These are phyloP conservation scores for Kuraishia borneana DNA, from an alignment of 805 yeast genomes.

Conservation along the genomic window DNA sequence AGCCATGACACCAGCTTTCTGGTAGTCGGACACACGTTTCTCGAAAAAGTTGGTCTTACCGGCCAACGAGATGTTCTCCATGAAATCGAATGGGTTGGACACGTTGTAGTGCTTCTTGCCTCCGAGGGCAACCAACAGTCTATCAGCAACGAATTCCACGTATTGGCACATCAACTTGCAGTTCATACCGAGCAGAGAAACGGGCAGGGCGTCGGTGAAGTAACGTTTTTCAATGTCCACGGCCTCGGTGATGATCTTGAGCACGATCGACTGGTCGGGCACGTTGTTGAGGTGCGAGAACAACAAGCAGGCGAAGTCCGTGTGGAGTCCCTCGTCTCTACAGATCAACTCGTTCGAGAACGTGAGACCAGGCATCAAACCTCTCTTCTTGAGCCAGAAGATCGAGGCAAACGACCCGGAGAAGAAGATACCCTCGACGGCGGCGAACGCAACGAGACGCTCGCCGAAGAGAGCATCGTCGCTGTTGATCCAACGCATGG, in stretches of 20 bases:
- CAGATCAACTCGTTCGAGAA: constrained; percentile 96
- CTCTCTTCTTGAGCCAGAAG: constrained; percentile 98
- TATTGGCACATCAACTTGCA: constrained; percentile 90
- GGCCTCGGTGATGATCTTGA: constrained; percentile 87
- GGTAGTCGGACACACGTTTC: constrained; percentile 97
- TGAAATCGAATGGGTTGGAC: constrained; percentile 92
- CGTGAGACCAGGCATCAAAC: constrained; percentile 97
- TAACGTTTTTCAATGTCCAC: constrained; percentile 90
- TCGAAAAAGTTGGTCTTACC: constrained; percentile 99
- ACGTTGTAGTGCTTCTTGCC: constrained; percentile 81
- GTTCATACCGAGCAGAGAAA: constrained; percentile 91
- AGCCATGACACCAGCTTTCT: constrained; percentile 99
- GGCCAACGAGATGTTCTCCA: constrained; percentile 97
- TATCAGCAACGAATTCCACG: constrained; percentile 95
- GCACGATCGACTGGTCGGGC: constrained; percentile 71
- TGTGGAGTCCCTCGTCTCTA: constrained; percentile 98
- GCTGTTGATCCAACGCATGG: constrained; percentile 92
- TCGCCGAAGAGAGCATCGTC: constrained; percentile 84
- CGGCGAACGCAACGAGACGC: constrained; percentile 96
- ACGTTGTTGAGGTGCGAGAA: constrained; percentile 89
- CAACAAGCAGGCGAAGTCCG: constrained; percentile 94
- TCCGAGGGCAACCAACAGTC: constrained; percentile 85
- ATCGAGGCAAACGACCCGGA: constrained; percentile 97
- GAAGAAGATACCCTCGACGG: constrained; percentile 98
- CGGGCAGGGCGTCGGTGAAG: constrained; percentile 92